phyloP scores from a whole-genome alignment of 2,329 filamentous ascomycete species.

The Ceratocystis lukuohia region DNA sequence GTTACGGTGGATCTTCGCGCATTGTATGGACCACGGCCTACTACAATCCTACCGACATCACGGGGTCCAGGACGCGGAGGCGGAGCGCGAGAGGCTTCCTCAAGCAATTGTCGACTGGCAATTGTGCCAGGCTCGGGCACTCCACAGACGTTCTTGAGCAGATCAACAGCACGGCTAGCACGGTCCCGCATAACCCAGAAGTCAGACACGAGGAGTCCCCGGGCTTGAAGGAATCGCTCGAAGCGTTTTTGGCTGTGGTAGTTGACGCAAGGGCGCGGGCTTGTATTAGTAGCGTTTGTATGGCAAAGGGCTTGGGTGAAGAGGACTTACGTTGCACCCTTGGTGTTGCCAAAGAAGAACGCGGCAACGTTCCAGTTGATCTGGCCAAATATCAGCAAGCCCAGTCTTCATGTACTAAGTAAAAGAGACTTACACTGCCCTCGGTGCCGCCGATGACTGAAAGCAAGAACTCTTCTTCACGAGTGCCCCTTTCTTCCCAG shows the following conservation, averaged over 20 bases:
- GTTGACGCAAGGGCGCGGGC: neutral
- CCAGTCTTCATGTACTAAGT: neutral
- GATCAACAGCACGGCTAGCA: conserved; percentile 16
- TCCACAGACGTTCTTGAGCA: conserved; percentile 18
- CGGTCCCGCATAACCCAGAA: conserved; percentile 19
- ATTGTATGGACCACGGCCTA: neutral
- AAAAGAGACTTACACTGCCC: conserved; percentile 15
- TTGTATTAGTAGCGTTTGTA: neutral
- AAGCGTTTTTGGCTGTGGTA: conserved; percentile 49
- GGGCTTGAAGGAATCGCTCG: conserved; percentile 49
- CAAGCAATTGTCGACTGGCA: conserved; percentile 13
- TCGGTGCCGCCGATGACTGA: conserved; percentile 18
- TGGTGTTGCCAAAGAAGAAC: conserved; percentile 26
- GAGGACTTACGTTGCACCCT: conserved; percentile 55
- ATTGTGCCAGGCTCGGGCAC: conserved; percentile 19
- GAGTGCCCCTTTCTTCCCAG: conserved; percentile 17
- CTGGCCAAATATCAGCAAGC: conserved; percentile 28
- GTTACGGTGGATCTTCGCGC: no score
- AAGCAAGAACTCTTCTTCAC: conserved; percentile 18
- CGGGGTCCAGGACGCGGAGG: conserved; percentile 12
- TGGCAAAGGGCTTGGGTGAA: neutral
- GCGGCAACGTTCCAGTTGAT: conserved; percentile 42
- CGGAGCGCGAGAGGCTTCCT: conserved; percentile 13
- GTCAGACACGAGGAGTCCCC: conserved; percentile 32
- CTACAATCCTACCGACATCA: conserved; percentile 13